Conservation (phyloP, 2,329 filamentous ascomycete species). For the Pseudogymnoascus sp. region DNA sequence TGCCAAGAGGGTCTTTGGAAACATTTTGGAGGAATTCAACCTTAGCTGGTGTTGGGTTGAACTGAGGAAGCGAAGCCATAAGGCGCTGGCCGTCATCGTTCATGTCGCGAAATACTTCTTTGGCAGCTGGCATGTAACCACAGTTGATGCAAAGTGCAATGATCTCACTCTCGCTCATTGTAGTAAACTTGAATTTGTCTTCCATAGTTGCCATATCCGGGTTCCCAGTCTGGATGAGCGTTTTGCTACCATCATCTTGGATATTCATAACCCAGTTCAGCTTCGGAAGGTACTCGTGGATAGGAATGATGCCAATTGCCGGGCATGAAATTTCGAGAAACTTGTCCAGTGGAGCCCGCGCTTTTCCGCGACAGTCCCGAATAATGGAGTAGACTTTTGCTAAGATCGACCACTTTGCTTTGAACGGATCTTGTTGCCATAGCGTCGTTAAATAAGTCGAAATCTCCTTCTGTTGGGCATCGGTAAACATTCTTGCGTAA, state of each 20-base stretch:
- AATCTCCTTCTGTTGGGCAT: constrained; percentile 20
- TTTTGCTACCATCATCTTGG: constrained; percentile 13
- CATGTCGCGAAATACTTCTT: neutral
- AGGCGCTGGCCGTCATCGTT: neutral
- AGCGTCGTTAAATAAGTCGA: constrained; percentile 18
- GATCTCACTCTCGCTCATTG: constrained; percentile 21
- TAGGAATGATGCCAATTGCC: constrained; percentile 19
- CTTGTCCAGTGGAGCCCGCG: constrained; percentile 16
- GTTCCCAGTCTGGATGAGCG: constrained; percentile 15
- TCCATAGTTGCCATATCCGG: constrained; percentile 18
- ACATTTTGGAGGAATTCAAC: neutral
- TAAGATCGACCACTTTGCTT: constrained; percentile 21
- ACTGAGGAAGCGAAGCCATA: neutral
- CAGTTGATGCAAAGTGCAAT: constrained; percentile 18
- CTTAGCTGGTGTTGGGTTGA: neutral
- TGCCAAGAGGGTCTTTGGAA: neutral
- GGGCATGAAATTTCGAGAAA: constrained; percentile 18
- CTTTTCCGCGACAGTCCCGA: constrained; percentile 18
- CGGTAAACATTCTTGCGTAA: constrained; percentile 16
- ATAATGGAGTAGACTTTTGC: constrained; percentile 21
- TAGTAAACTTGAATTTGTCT: constrained; percentile 16
- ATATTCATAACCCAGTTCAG: constrained; percentile 19
- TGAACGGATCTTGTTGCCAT: constrained; percentile 21
- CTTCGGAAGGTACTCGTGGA: constrained; percentile 17
- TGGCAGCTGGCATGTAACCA: constrained; percentile 17